phyloP scores from a whole-genome alignment of 2,329 filamentous ascomycete genomes.

The Ophiobolus disseminans region DNA sequence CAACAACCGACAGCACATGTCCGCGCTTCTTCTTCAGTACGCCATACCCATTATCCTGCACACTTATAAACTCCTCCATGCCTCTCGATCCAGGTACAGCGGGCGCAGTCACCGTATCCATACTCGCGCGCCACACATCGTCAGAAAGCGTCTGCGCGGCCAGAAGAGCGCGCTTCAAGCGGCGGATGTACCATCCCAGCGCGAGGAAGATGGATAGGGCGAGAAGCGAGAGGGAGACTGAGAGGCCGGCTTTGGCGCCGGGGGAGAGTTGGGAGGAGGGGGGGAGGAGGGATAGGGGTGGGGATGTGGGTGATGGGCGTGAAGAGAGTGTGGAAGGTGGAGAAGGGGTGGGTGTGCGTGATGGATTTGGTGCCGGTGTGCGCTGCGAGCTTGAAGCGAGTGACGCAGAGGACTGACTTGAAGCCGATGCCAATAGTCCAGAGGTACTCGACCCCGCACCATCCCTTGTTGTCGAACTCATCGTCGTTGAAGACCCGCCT shows the following conservation, averaged over 20 bases:
- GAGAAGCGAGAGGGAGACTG: slow-evolving; percentile 19
- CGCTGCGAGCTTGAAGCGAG: too few species aligned
- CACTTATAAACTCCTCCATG: slow-evolving; percentile 6
- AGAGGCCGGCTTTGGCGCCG: slow-evolving; percentile 34
- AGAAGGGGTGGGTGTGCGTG: background rate
- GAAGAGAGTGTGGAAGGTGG: background rate
- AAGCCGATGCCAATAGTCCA: background rate
- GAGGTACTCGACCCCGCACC: background rate
- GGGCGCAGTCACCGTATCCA: slow-evolving; percentile 15
- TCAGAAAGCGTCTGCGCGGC: slow-evolving; percentile 26
- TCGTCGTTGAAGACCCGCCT: background rate
- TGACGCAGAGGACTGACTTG: too few species aligned
- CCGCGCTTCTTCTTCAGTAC: slow-evolving; percentile 28
- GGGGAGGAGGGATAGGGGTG: slow-evolving; percentile 15
- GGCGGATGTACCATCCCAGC: slow-evolving; percentile 34
- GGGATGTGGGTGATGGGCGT: background rate
- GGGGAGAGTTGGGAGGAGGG: slow-evolving; percentile 20
- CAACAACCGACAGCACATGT: slow-evolving; percentile 28
- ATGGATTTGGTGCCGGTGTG: background rate
- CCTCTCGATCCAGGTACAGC: too few species aligned
- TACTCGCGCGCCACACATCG: slow-evolving; percentile 11
- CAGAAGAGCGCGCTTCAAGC: slow-evolving; percentile 29
- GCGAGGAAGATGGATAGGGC: slow-evolving; percentile 18
- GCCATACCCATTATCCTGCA: slow-evolving; percentile 12
- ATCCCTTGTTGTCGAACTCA: background rate